These are phyloP conservation scores for Astrocystis sublimbata DNA, from an alignment of 495 filamentous ascomycete genomes.

Conservation along the genomic window DNA sequence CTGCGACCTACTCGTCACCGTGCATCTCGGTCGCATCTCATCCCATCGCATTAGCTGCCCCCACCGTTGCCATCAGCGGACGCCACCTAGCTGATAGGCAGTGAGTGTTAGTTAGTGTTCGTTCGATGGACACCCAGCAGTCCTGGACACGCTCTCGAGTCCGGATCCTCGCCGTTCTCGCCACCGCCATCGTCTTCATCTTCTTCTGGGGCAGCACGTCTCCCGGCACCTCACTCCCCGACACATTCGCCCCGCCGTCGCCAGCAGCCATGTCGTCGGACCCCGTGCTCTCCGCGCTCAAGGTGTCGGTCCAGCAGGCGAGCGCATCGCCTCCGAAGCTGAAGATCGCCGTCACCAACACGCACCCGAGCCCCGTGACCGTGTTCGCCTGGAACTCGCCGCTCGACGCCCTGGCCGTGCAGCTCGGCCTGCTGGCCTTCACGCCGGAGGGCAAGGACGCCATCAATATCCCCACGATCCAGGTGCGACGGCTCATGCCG, in stretches of 20 bases:
- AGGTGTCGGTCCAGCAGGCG: slow-evolving; percentile 32
- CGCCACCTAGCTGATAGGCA: neutral
- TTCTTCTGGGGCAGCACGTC: slow-evolving; percentile 10
- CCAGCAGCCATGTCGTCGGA: slow-evolving; percentile 14
- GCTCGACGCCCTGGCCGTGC: slow-evolving; percentile 47
- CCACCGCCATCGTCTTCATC: neutral
- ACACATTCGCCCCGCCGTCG: neutral
- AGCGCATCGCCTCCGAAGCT: slow-evolving; percentile 27
- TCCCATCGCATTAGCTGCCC: neutral
- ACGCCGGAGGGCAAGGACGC: slow-evolving; percentile 34
- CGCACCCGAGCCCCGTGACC: slow-evolving; percentile 42
- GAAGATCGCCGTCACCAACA: slow-evolving; percentile 45
- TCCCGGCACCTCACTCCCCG: neutral
- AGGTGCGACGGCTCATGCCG: slow-evolving; percentile 48
- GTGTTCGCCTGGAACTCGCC: slow-evolving; percentile 53
- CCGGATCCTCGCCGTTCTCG: slow-evolving; percentile 5
- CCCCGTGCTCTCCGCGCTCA: slow-evolving; percentile 27
- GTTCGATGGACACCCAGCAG: slow-evolving; percentile 13
- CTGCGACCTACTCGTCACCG: too few relatives aligned
- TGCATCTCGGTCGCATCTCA: too few relatives aligned
- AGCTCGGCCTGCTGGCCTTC: slow-evolving; percentile 49
- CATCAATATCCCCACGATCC: slow-evolving; percentile 43
- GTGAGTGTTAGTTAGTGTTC: too few relatives aligned
- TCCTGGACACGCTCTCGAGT: slow-evolving; percentile 9
- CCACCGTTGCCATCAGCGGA: neutral